Base-by-base conservation (phyloP, 768 basidiomycete species). In the Hortiboletus campestris region DNA sequence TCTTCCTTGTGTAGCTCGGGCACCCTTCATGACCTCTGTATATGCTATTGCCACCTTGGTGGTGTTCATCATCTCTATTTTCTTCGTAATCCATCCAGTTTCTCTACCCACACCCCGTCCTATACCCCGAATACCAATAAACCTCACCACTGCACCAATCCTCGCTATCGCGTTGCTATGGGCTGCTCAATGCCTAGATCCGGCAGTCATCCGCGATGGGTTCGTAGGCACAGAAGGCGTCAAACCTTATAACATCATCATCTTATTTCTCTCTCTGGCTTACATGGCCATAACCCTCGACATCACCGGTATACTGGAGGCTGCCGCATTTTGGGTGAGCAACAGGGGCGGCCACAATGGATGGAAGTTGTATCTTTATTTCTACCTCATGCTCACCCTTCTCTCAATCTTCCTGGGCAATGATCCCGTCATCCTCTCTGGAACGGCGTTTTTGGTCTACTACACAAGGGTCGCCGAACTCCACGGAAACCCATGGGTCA, bases 261-360 rank as follows among this genome's bases (percentile, higher is more conserved):
- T 92, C 25, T 75, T 98, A 1, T 98, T 98, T 74, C 84, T 93
- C 63, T 91, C 89, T 4, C 78, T 97, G 48, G 93, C 94, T 0
- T 97, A 97, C 74, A 88, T 97, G 78, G 86, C 94, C 7, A 88
- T 97, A 38, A 92, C 94, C 0, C 78, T 97, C 35, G 96, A 98
- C 65, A 82, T 87, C 10, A 94, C 94, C 0, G 96, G 96, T 6
- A 77, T 94, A 16, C 78, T 98, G 4, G 84, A 89, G 46, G 88
- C 89, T 16, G 84, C 94, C 2, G 94, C 95, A 0, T 94, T 92
- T 73, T 89, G 85, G 83, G 92, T 97, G 60, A 86, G 86, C 59
- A 88, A 89, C 57, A 82, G 80, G 66, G 89, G 91, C 25, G 89
- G 92, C 3, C 69, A 76, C 6, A 84, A 84, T 35, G 90, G 90